A percentile compares a stretch with the other conserved stretches of the same genome.
Conservation (phyloP, 768 basidiomycete species). For the Leucocoprinus leucothites region DNA sequence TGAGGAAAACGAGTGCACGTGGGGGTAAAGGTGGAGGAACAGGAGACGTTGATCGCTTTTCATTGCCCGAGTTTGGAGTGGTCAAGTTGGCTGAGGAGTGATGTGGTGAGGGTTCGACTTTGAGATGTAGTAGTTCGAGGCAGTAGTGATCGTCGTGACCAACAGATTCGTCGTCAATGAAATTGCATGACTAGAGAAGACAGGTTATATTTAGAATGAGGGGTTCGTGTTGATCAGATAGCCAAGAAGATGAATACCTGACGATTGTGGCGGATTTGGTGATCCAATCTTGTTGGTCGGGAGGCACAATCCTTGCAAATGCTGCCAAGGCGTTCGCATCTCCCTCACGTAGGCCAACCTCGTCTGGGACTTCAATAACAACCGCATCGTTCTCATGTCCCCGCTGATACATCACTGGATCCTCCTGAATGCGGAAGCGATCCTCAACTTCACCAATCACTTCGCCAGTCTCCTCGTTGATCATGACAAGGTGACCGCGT, state of each 20-base stretch:
- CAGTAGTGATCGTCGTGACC: slow-evolving; percentile 56
- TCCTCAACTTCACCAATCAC: slow-evolving; percentile 69
- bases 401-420: slow-evolving; percentile 44
- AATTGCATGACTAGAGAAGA: slow-evolving; percentile 54
- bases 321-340: slow-evolving; percentile 46
- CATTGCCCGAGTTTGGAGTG: not conserved
- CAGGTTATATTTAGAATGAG: slow-evolving; percentile 6
- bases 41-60: slow-evolving; percentile 13
- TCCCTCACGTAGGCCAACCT: slow-evolving; percentile 30
- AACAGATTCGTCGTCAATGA: slow-evolving; percentile 63
- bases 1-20: slow-evolving; percentile 53
- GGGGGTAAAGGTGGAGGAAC: slow-evolving; percentile 30
- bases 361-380: slow-evolving; percentile 66
- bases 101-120: slow-evolving; percentile 53
- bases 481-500: slow-evolving; percentile 62
- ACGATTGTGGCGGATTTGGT: slow-evolving; percentile 56
- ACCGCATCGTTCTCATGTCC: slow-evolving; percentile 63
- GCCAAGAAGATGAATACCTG: slow-evolving; percentile 43
- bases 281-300: slow-evolving; percentile 71
- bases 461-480: slow-evolving; percentile 71
- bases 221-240: not conserved
- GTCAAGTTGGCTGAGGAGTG: slow-evolving; percentile 19
- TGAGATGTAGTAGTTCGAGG: slow-evolving; percentile 59
- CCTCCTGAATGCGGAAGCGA: slow-evolving; percentile 53
- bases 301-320: slow-evolving; percentile 59